Evolutionary conservation across 805 yeast genomes (phyloP), one percentile per base, ranked within the genome.

Genomic region (Saccharomycopsis guyanensis): DNA sequence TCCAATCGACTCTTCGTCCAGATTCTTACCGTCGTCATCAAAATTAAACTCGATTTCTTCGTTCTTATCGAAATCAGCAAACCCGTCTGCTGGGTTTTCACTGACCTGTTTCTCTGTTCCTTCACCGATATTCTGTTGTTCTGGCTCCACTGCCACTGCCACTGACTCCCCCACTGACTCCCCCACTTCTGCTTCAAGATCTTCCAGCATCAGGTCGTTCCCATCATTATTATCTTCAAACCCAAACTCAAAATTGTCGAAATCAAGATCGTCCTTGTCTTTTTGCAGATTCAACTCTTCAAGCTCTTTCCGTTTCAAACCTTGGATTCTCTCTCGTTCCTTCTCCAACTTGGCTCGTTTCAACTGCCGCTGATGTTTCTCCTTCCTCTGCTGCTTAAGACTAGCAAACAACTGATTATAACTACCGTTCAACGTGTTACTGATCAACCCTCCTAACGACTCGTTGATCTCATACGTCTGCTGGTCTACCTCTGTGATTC

Each of bases 161-260:
- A 27, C 32, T 27, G 32, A 8, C 32, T 27, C 13, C 13, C 13
- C 13, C 8, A 10, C 13, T 8, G 8, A 8, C 32, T 27, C 13
- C 32, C 13, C 32, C 12, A 27, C 32, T 27, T 27, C 12, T 27
- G 13, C 13, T 27, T 27, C 13, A 27, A 13, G 12, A 27, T 8
- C 12, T 10, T 27, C 32, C 13, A 27, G 8, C 13, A 10, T 8
- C 32, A 27, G 32, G 13, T 8, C 32, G 8, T 27, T 13, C 32
- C 13, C 13, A 6, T 25, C 10, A 20, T 44, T 24, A 3, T 44
- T 38, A 15, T 47, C 53, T 20, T 50, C 51, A 34, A 50, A 50
- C 27, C 49, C 53, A 37, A 50, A 45, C 22, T 50, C 46, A 12
- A 45, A 50, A 39, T 45, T 45, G n/a, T 50, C 53, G 7, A 41